Percentiles rank a stretch among this genome's conserved stretches.
Conservation (phyloP, 148 eudicot species). For the Nepenthes gracilis region DNA sequence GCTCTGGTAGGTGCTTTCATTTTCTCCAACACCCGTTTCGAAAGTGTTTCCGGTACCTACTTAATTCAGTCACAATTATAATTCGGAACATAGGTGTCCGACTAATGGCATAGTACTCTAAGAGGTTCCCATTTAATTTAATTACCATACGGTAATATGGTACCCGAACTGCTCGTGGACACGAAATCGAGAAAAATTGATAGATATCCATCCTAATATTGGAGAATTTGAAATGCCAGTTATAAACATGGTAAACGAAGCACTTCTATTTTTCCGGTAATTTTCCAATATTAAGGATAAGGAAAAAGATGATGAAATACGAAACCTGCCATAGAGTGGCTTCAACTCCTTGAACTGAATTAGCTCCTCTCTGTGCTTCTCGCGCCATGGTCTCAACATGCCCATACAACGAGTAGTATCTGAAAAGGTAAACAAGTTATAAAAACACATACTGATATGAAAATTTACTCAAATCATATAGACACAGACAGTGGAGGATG, state of each 20-base stretch:
- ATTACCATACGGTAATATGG: too few species aligned
- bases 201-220: too few species aligned
- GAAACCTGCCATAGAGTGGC: constrained; percentile 66
- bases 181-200: too few species aligned
- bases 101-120: too few species aligned
- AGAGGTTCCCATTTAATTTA: too few species aligned
- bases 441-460: background rate
- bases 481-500: background rate
- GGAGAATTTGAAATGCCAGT: too few species aligned
- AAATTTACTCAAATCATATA: background rate
- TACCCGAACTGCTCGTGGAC: too few species aligned
- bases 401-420: constrained; percentile 54
- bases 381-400: constrained; percentile 73
- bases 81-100: too few species aligned
- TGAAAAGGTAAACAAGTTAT: constrained; percentile 2
- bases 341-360: constrained; percentile 63
- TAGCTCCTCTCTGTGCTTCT: constrained; percentile 56
- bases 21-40: constrained; percentile 34
- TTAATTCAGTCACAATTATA: background rate
- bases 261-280: background rate
- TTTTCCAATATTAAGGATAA: background rate
- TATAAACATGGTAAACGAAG: too few species aligned
- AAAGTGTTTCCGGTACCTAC: constrained; percentile 61
- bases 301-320: background rate
- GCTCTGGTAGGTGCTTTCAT: constrained; percentile 56